Base-by-base conservation (phyloP, 345 rosid species). In the Balakata baccata region DNA sequence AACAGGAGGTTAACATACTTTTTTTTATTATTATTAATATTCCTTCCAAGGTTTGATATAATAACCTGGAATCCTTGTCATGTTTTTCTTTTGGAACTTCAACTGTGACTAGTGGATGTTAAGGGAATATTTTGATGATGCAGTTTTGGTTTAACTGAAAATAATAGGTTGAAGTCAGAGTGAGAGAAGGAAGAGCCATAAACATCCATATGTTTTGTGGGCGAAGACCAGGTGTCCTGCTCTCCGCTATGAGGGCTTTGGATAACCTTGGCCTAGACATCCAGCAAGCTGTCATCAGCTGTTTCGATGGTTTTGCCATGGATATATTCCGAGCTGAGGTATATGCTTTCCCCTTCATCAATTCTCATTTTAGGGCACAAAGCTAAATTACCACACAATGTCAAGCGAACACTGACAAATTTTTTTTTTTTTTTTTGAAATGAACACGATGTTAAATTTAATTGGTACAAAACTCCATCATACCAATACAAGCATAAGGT, bases 321-420 rank as follows among this genome's bases (percentile, higher is more conserved):
- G 99, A 95, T 83, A 91, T 95, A 75, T 95, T 95, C 87, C 92
- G 88, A 54, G 99, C 99, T 66, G 99, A 95, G 99, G 99, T 95
- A 73, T 25, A 8, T 53, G 34, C 69, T 77, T 57, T 22, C 11
- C 5, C 16, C 43, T 56, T 12, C 22, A 7, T 20, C 2, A n/a
- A 5, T 57, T 69, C 38, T 6, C 11, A 39, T 13, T 25, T 7
- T 49, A 70, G 13, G 10, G 22, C 17, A n/a, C 8, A 13, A 37
- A 46, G 57, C 67, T 49, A 61, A 52, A 57, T 5, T 13, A 11
- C 4, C 65, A 68, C 25, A 45, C 12, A 46, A 45, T 1, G 34
- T 29, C 7, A 52, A 52, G n/a, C n/a, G 14, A 52, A 52, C 56
- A 52, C n/a, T n/a, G n/a, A n/a, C n/a, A n/a, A n/a, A n/a, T n/a